Percentiles rank a stretch among this genome's conserved stretches.
Conservation (phyloP, 768 basidiomycete species). For the Strobilomyces dryophilus region DNA sequence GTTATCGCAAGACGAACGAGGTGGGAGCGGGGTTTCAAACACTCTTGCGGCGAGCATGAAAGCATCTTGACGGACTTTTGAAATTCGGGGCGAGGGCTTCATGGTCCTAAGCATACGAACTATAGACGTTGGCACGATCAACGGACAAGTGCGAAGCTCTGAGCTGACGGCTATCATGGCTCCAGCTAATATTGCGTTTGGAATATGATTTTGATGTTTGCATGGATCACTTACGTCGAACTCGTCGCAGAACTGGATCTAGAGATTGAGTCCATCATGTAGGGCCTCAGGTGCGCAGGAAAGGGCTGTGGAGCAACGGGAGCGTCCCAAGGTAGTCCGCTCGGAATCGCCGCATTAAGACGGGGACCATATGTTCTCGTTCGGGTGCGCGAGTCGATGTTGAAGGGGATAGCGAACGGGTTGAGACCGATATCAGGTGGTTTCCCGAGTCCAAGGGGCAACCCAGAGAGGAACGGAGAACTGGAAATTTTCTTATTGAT, state of each 20-base stretch:
- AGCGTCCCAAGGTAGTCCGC: constrained; percentile 19
- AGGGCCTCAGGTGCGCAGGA: constrained; percentile 12
- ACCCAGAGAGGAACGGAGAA: constrained; percentile 10
- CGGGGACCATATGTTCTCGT: constrained; percentile 3
- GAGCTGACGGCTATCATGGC: constrained; percentile 21
- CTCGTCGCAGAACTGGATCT: constrained; percentile 33
- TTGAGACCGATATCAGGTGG: constrained; percentile 25
- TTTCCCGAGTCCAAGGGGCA: constrained; percentile 12
- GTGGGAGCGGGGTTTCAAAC: constrained; percentile 5
- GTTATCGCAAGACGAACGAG: constrained; percentile 18
- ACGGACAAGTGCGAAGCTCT: constrained; percentile 15
- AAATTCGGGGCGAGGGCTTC: constrained; percentile 1
- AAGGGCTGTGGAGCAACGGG: constrained; percentile 25
- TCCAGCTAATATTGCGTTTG: constrained; percentile 25
- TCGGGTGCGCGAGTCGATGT: constrained; percentile 13
- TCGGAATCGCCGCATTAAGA: constrained; percentile 4
- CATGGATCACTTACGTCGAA: constrained; percentile 25
- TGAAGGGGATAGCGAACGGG: constrained; percentile 32
- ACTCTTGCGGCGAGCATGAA: constrained; percentile 11
- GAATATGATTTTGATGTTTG: background rate
- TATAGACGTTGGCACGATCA: constrained; percentile 15
- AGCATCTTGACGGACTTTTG: constrained; percentile 14
- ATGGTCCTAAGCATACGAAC: constrained; percentile 18
- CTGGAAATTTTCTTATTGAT: background rate
- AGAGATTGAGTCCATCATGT: constrained; percentile 24